These are phyloP conservation scores for Kazachstania africana DNA, from an alignment of 805 yeast species.

Conservation along the genomic window DNA sequence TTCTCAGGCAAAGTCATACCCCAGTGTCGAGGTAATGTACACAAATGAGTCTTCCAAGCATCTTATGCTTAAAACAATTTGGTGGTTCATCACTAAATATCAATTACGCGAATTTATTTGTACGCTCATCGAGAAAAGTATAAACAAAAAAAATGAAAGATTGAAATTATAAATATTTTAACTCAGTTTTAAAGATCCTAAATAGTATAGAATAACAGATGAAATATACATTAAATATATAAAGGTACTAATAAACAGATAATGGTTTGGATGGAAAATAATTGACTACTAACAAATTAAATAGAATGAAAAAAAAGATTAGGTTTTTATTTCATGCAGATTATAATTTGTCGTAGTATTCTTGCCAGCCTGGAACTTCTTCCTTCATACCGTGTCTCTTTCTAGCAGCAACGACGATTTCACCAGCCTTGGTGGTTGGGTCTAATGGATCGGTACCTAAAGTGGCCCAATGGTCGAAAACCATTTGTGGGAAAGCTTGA, in stretches of 20 bases:
- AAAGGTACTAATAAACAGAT: neutral
- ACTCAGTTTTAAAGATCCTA: neutral
- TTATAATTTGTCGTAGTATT: constrained; percentile 92
- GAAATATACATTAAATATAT: constrained; percentile 3
- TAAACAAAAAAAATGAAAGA: neutral
- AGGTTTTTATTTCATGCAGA: no score
- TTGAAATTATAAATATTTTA: neutral
- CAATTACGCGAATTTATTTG: neutral
- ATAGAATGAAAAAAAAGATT: constrained; percentile 4
- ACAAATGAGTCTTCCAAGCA: neutral
- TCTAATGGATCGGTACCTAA: constrained; percentile 89
- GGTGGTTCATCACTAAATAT: neutral
- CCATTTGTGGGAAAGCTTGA: constrained; percentile 99
- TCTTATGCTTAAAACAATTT: neutral
- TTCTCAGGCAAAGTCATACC: constrained; percentile 37
- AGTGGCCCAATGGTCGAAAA: constrained; percentile 96
- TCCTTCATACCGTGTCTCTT: constrained; percentile 96
- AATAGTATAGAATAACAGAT: constrained; percentile 3
- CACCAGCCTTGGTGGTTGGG: constrained; percentile 63
- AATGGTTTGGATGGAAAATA: neutral
- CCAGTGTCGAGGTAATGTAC: neutral
- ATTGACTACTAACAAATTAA: constrained; percentile 8
- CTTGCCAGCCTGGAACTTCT: constrained; percentile 97
- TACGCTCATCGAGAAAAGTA: neutral
- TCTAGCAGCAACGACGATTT: constrained; percentile 58